These are phyloP conservation scores for Tinospora cordifolia DNA, from an alignment of 164 flowering plant species.

Conservation along the genomic window DNA sequence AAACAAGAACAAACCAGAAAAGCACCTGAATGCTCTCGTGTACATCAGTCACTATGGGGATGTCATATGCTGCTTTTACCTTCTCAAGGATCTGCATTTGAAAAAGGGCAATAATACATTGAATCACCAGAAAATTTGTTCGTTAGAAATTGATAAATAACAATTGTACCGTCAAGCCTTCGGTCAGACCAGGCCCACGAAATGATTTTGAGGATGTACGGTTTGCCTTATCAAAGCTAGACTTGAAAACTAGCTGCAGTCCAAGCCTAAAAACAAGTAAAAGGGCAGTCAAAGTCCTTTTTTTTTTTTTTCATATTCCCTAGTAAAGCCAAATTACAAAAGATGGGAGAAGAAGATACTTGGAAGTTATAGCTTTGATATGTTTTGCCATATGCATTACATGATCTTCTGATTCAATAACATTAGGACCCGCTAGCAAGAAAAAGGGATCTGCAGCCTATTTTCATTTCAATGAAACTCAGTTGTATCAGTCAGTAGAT, in stretches of 20 bases:
- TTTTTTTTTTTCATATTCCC: not conserved
- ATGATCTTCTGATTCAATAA: slow-evolving; percentile 96
- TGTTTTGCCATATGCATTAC: slow-evolving; percentile 69
- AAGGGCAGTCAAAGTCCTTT: not conserved
- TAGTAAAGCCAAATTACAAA: not conserved
- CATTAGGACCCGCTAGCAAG: slow-evolving; percentile 93
- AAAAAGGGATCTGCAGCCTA: slow-evolving; percentile 87
- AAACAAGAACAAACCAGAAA: not conserved
- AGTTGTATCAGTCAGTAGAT: not conserved
- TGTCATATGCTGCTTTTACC: slow-evolving; percentile 72
- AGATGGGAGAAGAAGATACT: slow-evolving; percentile 27
- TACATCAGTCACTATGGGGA: slow-evolving; percentile 94
- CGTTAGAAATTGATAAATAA: not conserved
- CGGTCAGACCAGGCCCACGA: slow-evolving; percentile 85
- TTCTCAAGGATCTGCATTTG: slow-evolving; percentile 79
- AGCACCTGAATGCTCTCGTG: slow-evolving; percentile 78
- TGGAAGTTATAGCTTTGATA: slow-evolving; percentile 59
- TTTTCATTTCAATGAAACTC: not conserved
- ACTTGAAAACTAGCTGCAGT: slow-evolving; percentile 78
- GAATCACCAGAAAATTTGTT: not conserved
- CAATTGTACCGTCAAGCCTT: slow-evolving; percentile 73
- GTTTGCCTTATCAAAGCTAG: slow-evolving; percentile 96
- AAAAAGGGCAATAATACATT: not conserved
- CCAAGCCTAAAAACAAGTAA: slow-evolving; percentile 49
- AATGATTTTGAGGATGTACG: slow-evolving; percentile 93